Percentiles rank a stretch among this genome's conserved stretches.
Conservation (phyloP, 495 filamentous ascomycete genomes). For the Rhizodiscina lignyota region DNA sequence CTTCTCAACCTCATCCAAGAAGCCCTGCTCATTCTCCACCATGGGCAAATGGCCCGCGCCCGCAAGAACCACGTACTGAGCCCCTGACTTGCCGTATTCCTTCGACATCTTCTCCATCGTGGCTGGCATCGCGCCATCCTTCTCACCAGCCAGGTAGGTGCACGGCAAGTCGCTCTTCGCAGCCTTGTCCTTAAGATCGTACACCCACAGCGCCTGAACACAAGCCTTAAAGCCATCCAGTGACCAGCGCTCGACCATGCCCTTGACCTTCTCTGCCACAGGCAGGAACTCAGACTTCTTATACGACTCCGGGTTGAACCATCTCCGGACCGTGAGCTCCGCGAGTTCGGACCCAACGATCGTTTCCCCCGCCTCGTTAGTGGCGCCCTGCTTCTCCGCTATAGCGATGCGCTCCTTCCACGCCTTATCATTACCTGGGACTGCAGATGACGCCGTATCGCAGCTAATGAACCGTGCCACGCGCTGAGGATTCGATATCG, state of each 20-base stretch:
- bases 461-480: conserved; percentile 50
- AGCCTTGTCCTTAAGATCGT: conserved; percentile 54
- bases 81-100: conserved; percentile 32
- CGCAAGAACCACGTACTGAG: conserved; percentile 42
- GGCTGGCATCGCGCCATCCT: conserved; percentile 57
- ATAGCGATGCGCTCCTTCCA: conserved; percentile 62
- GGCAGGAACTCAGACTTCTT: conserved; percentile 26
- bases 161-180: conserved; percentile 37
- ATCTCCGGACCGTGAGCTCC: conserved; percentile 48
- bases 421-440: conserved; percentile 50
- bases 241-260: conserved; percentile 45
- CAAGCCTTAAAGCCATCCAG: conserved; percentile 51
- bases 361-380: conserved; percentile 24
- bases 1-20: not conserved
- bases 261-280: conserved; percentile 34
- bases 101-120: conserved; percentile 60
- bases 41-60: conserved; percentile 67
- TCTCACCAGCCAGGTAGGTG: conserved; percentile 50
- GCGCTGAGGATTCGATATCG: conserved; percentile 43
- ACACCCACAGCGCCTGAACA: conserved; percentile 59
- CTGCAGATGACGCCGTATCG: conserved; percentile 56
- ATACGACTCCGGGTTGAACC: conserved; percentile 53
- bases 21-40: conserved; percentile 35
- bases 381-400: conserved; percentile 40
- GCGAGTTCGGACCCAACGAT: conserved; percentile 44